These are phyloP conservation scores for Komagataella ulmi DNA, from an alignment of 805 yeast genomes.

Conservation along the genomic window DNA sequence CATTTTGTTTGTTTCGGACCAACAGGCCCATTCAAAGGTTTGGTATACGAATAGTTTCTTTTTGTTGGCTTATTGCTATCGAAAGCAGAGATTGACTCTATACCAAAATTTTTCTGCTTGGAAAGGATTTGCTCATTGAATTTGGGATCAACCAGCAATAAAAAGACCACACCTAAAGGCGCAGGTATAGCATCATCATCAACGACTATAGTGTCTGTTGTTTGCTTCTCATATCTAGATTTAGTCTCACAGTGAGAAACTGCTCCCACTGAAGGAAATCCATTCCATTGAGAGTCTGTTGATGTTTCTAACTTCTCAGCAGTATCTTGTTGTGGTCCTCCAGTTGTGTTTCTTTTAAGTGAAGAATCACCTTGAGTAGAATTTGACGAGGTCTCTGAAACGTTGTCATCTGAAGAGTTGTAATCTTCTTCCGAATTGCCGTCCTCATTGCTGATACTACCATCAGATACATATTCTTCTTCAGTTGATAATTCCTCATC, in stretches of 20 bases:
- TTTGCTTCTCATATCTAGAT: conserved; percentile 25
- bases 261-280: conserved; percentile 22
- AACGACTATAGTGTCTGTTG: conserved; percentile 39
- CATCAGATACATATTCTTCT: neutral
- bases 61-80: conserved; percentile 12
- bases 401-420: neutral
- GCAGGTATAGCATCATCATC: conserved; percentile 43
- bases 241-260: conserved; percentile 19
- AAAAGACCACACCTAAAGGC: conserved; percentile 51
- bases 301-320: conserved; percentile 8
- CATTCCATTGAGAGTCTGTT: neutral
- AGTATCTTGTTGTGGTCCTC: conserved; percentile 11
- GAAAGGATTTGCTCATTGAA: conserved; percentile 30
- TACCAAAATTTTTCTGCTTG: conserved; percentile 51
- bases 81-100: conserved; percentile 33
- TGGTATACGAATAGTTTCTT: conserved; percentile 42
- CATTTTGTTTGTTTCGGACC: conserved; percentile 73
- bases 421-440: neutral
- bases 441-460: neutral
- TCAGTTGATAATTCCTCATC: neutral
- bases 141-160: conserved; percentile 39
- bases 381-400: conserved; percentile 5
- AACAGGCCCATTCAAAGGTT: conserved; percentile 54
- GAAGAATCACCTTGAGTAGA: conserved; percentile 8
- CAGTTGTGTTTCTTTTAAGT: conserved; percentile 18